Evolutionary conservation across 768 basidiomycete species (phyloP).

Genomic region (Lactifluus subvellereus): DNA sequence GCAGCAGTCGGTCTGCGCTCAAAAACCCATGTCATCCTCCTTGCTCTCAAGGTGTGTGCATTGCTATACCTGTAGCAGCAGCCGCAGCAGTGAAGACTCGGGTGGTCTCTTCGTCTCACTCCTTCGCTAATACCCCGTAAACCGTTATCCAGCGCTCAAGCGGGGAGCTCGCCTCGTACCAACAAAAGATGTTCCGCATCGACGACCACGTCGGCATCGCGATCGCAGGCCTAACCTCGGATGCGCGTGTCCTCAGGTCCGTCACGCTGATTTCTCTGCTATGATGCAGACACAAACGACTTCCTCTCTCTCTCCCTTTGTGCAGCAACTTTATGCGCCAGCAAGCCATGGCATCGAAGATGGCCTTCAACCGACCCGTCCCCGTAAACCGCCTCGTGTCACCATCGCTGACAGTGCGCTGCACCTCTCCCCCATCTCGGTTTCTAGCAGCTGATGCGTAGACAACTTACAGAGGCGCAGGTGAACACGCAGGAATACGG

Average conservation of each 20-base stretch:
- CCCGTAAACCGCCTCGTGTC: conserved; percentile 90
- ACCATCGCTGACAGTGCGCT: conserved; percentile 91
- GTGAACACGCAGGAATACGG: conserved; percentile 99
- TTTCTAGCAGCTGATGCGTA: neutral
- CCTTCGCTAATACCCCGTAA: neutral
- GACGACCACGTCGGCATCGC: conserved; percentile 99
- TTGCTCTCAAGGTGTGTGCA: conserved; percentile 79
- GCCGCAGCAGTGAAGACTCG: neutral
- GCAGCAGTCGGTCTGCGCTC: conserved; percentile 96
- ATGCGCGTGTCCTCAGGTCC: conserved; percentile 94
- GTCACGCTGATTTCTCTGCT: conserved; percentile 23
- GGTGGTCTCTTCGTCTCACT: neutral
- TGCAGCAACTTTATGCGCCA: conserved; percentile 98
- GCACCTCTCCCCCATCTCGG: neutral
- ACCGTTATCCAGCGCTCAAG: conserved; percentile 75
- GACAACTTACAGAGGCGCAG: conserved; percentile 70
- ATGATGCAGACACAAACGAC: neutral
- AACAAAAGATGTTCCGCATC: conserved; percentile 99
- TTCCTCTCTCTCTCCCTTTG: neutral
- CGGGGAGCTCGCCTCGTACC: conserved; percentile 97
- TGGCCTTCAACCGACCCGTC: conserved; percentile 92
- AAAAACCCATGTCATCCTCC: conserved; percentile 87
- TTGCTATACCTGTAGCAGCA: neutral
- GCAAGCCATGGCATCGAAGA: conserved; percentile 91
- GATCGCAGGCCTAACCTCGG: conserved; percentile 97